Base-by-base conservation (phyloP, 306 rosid genomes). In the Elaeagnus macrophylla region DNA sequence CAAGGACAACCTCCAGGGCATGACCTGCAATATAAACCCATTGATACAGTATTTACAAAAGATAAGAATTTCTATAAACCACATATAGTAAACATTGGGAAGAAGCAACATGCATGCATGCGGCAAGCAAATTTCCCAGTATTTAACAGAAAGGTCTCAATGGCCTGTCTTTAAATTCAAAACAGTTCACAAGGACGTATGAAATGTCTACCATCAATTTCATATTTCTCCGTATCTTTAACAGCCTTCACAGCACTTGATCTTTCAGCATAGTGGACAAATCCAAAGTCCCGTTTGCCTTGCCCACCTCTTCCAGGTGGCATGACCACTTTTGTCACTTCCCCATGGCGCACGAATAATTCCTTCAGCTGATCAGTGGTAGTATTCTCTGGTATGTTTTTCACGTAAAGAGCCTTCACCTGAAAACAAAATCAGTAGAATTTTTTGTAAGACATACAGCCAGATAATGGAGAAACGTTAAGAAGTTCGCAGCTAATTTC, bases 261-360 rank as follows among this genome's bases (percentile, higher is more conserved):
- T 66, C 81, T 73, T 47, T 86, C 95, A 13, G 65, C 69, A 53
- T 79, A 86, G 67, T 85, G 87, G 48, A 85, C 85, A 75, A 82
- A 82, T 71, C 95, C 87, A 75, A 40, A 81, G 67, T 89, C 82
- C 59, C 84, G 81, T 51, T 66, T 75, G 53, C 82, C 82, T 51
- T 75, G 86, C 53, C 86, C 95, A 6, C 78, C 64, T 71, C 77
- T 85, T 9, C 89, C 95, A 48, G 84, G 79, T 37, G 89, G 95
- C 53, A 82, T 39, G 49, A 67, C 95, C 61, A 79, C 95, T 76
- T 79, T 85, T 48, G 84, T 75, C 72, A 85, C 77, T 65, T 75
- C 73, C 52, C 95, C 89, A 59, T 82, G 89, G 66, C 66, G 86
- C 48, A 75, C 79, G 71, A 79, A 85, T 51, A 77, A 54, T 56